Evolutionary conservation across 306 rosid species (phyloP).

Genomic region (Urtica urens): DNA sequence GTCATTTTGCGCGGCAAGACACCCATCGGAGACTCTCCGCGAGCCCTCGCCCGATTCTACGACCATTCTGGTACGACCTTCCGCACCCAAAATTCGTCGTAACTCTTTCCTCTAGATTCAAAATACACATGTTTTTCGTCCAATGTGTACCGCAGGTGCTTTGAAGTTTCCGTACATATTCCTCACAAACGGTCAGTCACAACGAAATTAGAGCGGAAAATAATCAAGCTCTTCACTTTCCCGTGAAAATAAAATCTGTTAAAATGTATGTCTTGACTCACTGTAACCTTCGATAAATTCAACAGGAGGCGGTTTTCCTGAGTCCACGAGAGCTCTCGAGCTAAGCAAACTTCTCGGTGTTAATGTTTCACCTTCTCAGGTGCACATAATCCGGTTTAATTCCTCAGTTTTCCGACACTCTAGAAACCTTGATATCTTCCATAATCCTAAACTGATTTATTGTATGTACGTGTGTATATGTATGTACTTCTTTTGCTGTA

Average conservation of each 20-base stretch:
- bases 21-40: slow-evolving; percentile 76
- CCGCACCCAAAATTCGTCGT: neutral
- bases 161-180: slow-evolving; percentile 57
- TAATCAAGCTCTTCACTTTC: no score
- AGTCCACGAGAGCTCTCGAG: slow-evolving; percentile 70
- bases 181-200: slow-evolving; percentile 70
- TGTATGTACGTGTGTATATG: neutral
- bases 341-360: slow-evolving; percentile 58
- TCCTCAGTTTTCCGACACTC: neutral
- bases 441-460: neutral
- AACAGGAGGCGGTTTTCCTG: slow-evolving; percentile 82
- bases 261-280: no score
- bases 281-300: neutral
- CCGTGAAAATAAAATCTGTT: no score
- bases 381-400: slow-evolving; percentile 7
- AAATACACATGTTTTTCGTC: neutral
- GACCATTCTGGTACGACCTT: slow-evolving; percentile 33
- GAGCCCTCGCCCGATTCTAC: slow-evolving; percentile 48
- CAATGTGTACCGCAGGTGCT: slow-evolving; percentile 29
- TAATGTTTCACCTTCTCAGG: slow-evolving; percentile 65
- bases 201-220: no score
- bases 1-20: slow-evolving; percentile 61
- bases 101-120: neutral
- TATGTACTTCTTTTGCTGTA: slow-evolving; percentile 17
- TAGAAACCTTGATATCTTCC: neutral